Percentiles rank a stretch among this genome's conserved stretches.
These are phyloP conservation scores for Neonothopanus nambi DNA, from an alignment of 1,284 basidiomycete genomes.

Conservation along the genomic window DNA sequence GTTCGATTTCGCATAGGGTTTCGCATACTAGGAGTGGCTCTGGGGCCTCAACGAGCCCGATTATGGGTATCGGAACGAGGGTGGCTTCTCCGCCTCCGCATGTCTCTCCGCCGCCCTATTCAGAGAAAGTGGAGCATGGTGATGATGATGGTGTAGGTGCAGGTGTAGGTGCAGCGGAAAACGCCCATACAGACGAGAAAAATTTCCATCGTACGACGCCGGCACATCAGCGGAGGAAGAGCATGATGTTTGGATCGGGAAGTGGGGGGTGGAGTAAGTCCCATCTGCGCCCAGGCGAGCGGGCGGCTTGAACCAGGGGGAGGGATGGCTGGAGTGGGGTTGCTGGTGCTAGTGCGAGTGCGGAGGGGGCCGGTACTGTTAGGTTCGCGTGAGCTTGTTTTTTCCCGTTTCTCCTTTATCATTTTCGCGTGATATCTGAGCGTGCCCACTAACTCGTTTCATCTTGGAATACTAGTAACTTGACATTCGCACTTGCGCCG, in stretches of 20 bases:
- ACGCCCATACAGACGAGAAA: background rate
- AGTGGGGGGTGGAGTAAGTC: conserved; percentile 56
- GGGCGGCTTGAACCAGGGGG: conserved; percentile 67
- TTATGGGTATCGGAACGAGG: background rate
- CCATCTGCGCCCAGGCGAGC: conserved; percentile 54
- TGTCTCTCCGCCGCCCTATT: background rate
- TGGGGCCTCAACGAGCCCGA: background rate
- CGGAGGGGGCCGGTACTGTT: conserved; percentile 45
- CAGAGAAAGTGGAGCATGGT: background rate
- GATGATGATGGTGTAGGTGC: background rate
- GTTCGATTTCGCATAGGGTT: background rate
- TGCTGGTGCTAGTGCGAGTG: conserved; percentile 15
- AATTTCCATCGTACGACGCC: background rate
- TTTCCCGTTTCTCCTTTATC: conserved; percentile 9
- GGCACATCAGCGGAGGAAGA: conserved; percentile 4
- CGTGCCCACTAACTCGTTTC: too few relatives aligned
- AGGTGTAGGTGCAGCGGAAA: too few relatives aligned
- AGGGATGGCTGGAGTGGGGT: conserved; percentile 73
- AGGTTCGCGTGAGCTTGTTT: conserved; percentile 50
- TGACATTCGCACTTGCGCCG: conserved; percentile 69
- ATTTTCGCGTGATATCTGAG: background rate
- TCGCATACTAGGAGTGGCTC: background rate
- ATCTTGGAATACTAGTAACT: conserved; percentile 59
- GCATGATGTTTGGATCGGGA: conserved; percentile 1
- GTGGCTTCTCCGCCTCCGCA: background rate